Conservation (phyloP, 768 basidiomycete genomes). For the Dioszegia crocea region DNA sequence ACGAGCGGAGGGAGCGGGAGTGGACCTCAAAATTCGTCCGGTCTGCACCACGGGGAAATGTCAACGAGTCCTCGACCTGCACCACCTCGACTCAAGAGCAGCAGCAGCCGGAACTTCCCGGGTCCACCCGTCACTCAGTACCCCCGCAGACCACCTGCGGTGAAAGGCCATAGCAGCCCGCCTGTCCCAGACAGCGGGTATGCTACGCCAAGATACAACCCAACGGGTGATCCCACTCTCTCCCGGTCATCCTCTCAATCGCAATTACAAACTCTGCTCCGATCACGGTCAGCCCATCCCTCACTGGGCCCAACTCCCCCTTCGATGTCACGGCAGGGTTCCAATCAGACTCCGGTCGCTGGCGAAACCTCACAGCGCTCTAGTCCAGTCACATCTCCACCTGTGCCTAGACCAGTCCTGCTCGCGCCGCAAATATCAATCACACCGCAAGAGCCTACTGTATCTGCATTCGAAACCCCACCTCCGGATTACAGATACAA, state of each 20-base stretch:
- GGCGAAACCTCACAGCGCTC: not conserved
- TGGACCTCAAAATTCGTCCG: not conserved
- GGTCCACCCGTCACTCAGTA: constrained; percentile 5
- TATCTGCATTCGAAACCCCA: not conserved
- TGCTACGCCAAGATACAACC: not conserved
- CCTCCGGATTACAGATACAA: not conserved
- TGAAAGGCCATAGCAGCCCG: not conserved
- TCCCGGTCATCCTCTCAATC: not conserved
- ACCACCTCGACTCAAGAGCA: not conserved
- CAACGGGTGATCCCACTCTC: not conserved
- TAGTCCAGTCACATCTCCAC: not conserved
- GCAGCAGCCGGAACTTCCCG: not conserved
- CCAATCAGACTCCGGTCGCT: not conserved
- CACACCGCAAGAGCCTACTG: not conserved
- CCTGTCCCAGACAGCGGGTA: constrained; percentile 2
- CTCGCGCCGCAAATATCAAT: not conserved
- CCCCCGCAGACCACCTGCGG: not conserved
- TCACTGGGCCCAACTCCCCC: not conserved
- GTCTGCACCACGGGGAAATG: not conserved
- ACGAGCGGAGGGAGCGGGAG: not conserved
- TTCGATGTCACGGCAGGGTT: not conserved
- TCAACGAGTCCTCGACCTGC: not conserved
- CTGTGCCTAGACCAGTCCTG: not conserved
- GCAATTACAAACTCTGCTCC: not conserved
- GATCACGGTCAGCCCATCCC: not conserved